Evolutionary conservation across 2,329 filamentous ascomycete genomes (phyloP).

Genomic region (Aspergillus fischeri): DNA sequence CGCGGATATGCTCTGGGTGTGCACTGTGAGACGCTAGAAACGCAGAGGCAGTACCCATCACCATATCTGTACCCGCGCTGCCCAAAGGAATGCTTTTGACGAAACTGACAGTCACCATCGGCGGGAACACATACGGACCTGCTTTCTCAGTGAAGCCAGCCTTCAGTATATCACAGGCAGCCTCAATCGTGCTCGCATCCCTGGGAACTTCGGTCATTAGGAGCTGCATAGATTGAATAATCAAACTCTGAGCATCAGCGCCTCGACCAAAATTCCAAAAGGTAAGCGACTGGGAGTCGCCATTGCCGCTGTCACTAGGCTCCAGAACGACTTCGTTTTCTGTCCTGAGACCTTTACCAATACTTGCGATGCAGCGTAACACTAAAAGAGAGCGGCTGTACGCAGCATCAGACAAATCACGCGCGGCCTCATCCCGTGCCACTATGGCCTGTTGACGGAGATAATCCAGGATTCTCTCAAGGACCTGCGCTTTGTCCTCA

Average conservation of each 20-base stretch:
- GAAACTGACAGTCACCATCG: conserved; percentile 38
- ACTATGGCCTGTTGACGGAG: conserved; percentile 33
- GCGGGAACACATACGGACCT: conserved; percentile 42
- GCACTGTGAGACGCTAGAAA: conserved; percentile 42
- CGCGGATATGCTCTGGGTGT: conserved; percentile 31
- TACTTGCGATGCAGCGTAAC: conserved; percentile 39
- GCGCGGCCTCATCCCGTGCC: conserved; percentile 28
- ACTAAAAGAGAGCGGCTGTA: conserved; percentile 31
- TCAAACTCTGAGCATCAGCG: conserved; percentile 28
- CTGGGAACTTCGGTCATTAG: conserved; percentile 38
- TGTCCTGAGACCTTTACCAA: conserved; percentile 37
- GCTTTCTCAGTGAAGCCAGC: conserved; percentile 44
- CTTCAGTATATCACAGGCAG: conserved; percentile 44
- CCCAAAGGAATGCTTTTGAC: conserved; percentile 38
- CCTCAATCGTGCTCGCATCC: conserved; percentile 42
- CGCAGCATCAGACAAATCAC: conserved; percentile 31
- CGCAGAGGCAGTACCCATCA: conserved; percentile 44
- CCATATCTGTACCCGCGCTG: conserved; percentile 38
- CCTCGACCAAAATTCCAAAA: conserved; percentile 38
- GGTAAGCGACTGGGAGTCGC: conserved; percentile 26
- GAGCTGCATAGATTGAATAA: conserved; percentile 39
- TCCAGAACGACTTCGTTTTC: conserved; percentile 36
- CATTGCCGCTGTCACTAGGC: conserved; percentile 22
- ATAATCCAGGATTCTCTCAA: conserved; percentile 36
- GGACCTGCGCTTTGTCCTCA: conserved; percentile 35